These are phyloP conservation scores for Backusella sp. DNA, from an alignment of 192 early-diverging fungal genomes.

Conservation along the genomic window DNA sequence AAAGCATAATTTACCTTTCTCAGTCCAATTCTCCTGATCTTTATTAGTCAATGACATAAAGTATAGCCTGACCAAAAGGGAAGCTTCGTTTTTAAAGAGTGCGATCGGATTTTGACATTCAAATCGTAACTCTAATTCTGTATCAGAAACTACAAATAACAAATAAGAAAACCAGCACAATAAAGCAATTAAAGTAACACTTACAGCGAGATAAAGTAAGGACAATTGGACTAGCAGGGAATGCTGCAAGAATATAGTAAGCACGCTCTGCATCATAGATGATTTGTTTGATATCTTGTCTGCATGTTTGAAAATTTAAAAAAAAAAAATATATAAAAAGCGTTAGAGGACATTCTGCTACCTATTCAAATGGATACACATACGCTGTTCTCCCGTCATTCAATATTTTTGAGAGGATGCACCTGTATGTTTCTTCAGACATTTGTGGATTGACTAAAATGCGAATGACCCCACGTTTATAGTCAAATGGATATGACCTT, in stretches of 20 bases:
- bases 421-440: background rate
- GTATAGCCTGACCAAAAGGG: constrained; percentile 1
- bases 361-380: background rate
- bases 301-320: background rate
- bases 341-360: too few relatives aligned
- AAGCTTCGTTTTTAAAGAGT: background rate
- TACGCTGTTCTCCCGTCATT: constrained; percentile 11
- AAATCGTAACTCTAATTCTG: background rate
- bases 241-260: background rate
- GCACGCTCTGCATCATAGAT: background rate
- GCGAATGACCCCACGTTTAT: background rate
- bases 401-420: background rate
- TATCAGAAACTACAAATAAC: background rate
- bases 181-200: background rate
- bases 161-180: background rate
- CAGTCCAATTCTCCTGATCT: background rate
- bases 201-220: constrained; percentile 1
- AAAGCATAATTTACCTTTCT: background rate
- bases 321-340: too few relatives aligned
- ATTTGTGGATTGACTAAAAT: background rate
- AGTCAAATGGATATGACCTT: constrained; percentile 2
- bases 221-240: background rate
- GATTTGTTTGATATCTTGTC: background rate
- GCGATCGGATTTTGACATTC: background rate
- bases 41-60: background rate